Evolutionary conservation across 2,329 filamentous ascomycete species (phyloP).

Genomic region (Didymella exigua): DNA sequence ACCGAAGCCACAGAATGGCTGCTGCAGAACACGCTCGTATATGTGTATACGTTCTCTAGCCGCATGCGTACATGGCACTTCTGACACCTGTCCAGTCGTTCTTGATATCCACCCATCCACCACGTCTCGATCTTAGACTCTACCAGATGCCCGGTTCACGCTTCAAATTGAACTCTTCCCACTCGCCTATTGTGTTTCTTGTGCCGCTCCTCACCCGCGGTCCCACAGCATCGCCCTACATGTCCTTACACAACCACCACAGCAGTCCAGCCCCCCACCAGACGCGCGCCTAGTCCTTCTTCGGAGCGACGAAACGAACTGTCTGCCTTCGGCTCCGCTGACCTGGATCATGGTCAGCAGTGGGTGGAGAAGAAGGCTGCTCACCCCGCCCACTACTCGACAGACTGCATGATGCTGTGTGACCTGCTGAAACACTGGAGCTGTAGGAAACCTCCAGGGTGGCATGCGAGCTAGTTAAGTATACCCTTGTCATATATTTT

Average conservation of each 20-base stretch:
- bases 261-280: constrained; percentile 1
- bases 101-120: constrained; percentile 8
- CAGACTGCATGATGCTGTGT: constrained; percentile 10
- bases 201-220: not conserved
- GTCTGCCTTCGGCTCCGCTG: constrained; percentile 15
- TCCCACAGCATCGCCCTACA: constrained; percentile 10
- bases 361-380: constrained; percentile 13
- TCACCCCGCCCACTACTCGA: not conserved
- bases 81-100: constrained; percentile 18
- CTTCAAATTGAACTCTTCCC: not conserved
- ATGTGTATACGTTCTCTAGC: constrained; percentile 15
- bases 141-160: not conserved
- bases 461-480: not conserved
- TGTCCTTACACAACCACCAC: constrained; percentile 1
- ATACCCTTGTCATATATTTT: not conserved
- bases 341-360: constrained; percentile 22
- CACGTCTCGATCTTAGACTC: not conserved
- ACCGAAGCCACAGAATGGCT: constrained; percentile 8
- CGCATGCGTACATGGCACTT: constrained; percentile 9
- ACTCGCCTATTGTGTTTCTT: not conserved
- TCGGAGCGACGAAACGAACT: constrained; percentile 10
- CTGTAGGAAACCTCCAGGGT: constrained; percentile 10
- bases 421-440: constrained; percentile 8
- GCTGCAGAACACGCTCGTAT: constrained; percentile 1
- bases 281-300: constrained; percentile 4